Conservation (phyloP, 106 monocot genomes). For the Apostasia ramifera region DNA sequence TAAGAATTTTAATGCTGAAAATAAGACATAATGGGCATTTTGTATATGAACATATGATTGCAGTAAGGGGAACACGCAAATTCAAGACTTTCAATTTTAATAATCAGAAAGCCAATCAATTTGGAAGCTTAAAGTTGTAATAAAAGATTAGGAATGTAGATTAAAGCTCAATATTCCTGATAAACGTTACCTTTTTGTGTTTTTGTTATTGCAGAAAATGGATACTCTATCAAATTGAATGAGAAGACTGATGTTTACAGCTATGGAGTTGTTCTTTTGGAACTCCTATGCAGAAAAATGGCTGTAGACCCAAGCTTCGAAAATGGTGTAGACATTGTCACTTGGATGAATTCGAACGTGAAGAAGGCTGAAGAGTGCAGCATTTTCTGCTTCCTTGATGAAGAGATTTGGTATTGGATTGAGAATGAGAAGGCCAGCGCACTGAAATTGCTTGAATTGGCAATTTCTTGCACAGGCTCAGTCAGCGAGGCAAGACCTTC, state of each 20-base stretch:
- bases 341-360: conserved; percentile 27
- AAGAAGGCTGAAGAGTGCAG: conserved; percentile 18
- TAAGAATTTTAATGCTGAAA: too few species aligned
- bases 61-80: too few species aligned
- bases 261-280: conserved; percentile 24
- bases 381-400: conserved; percentile 35
- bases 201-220: conserved; percentile 14
- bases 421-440: conserved; percentile 45
- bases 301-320: conserved; percentile 70
- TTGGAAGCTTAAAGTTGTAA: too few species aligned
- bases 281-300: conserved; percentile 51
- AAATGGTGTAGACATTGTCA: conserved; percentile 65
- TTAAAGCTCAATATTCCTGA: neutral
- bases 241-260: conserved; percentile 24
- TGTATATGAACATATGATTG: too few species aligned
- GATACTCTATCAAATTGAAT: conserved; percentile 18
- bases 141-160: too few species aligned
- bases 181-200: neutral
- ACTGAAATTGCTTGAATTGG: conserved; percentile 51
- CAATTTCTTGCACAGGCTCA: conserved; percentile 42
- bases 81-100: too few species aligned
- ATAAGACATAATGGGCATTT: too few species aligned
- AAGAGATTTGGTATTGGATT: conserved; percentile 59
- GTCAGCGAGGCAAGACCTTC: conserved; percentile 48
- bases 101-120: too few species aligned